phyloP scores from a whole-genome alignment of 78 protist species.

The Trichosphaerium sp. region DNA sequence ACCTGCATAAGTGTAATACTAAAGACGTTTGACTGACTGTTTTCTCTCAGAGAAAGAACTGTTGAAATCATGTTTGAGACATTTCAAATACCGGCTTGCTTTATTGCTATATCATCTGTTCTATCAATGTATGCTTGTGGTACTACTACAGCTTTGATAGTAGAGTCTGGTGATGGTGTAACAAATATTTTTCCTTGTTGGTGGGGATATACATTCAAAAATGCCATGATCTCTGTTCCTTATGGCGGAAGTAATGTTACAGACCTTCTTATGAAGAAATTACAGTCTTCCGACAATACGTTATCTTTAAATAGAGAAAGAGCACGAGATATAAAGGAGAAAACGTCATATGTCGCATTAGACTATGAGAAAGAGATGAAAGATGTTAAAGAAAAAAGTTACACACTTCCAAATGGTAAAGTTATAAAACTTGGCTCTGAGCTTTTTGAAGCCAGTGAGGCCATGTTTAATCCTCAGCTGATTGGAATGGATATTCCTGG shows the following conservation, averaged over 20 bases:
- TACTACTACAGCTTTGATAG: slow-evolving; percentile 84
- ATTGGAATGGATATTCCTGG: too few species aligned
- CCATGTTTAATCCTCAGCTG: too few species aligned
- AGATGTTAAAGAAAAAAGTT: too few species aligned
- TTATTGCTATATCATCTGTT: slow-evolving; percentile 86
- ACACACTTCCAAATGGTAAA: too few species aligned
- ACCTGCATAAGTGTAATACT: too few species aligned
- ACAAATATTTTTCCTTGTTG: slow-evolving; percentile 91
- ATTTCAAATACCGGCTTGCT: slow-evolving; percentile 86
- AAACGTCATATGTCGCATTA: slow-evolving; percentile 41
- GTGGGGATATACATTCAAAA: slow-evolving; percentile 84
- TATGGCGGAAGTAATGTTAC: slow-evolving; percentile 91
- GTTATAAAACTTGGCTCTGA: too few species aligned
- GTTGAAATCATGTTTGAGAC: slow-evolving; percentile 91
- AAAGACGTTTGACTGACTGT: too few species aligned
- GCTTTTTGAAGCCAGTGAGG: too few species aligned
- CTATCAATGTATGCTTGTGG: slow-evolving; percentile 80
- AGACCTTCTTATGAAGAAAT: slow-evolving; percentile 69
- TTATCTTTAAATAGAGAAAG: slow-evolving; percentile 88
- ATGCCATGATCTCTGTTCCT: slow-evolving; percentile 75
- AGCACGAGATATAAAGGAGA: slow-evolving; percentile 84
- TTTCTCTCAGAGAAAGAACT: slow-evolving; percentile 93
- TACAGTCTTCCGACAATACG: slow-evolving; percentile 86
- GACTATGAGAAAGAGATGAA: too few species aligned
- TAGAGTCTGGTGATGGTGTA: slow-evolving; percentile 97